phyloP scores from a whole-genome alignment of 805 yeast genomes.

The Starmerella geochares region DNA sequence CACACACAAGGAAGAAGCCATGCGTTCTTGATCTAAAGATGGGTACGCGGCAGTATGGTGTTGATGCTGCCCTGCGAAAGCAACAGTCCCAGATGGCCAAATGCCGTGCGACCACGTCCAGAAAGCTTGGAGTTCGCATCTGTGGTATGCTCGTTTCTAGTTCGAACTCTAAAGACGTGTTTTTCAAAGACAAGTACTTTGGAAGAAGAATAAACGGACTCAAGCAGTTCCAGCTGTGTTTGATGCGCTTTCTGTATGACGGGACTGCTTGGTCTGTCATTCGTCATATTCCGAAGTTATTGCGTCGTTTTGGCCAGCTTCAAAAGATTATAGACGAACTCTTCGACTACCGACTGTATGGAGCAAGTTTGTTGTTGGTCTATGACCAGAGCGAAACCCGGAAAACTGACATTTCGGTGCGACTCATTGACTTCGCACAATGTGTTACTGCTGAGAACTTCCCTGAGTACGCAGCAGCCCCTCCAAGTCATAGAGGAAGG shows the following conservation, averaged over 20 bases:
- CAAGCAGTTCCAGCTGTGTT: conserved; percentile 60
- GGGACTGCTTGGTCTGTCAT: conserved; percentile 55
- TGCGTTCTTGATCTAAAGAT: conserved; percentile 90
- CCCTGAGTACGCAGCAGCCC: conserved; percentile 43
- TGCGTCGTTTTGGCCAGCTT: conserved; percentile 51
- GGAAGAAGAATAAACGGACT: conserved; percentile 72
- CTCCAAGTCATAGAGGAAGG: conserved; percentile 54
- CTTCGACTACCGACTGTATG: conserved; percentile 77
- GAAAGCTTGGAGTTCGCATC: conserved; percentile 75
- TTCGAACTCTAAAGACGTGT: conserved; percentile 36
- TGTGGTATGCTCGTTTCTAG: conserved; percentile 93
- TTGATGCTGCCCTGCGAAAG: conserved; percentile 70
- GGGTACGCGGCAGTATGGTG: conserved; percentile 98
- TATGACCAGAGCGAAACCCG: conserved; percentile 53
- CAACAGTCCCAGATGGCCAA: conserved; percentile 69
- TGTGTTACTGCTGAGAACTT: conserved; percentile 60
- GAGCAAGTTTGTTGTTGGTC: conserved; percentile 78
- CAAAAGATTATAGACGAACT: conserved; percentile 45
- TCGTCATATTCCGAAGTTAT: conserved; percentile 55
- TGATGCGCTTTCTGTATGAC: conserved; percentile 71
- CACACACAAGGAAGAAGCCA: conserved; percentile 70
- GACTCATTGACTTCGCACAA: conserved; percentile 92
- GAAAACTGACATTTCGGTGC: conserved; percentile 29
- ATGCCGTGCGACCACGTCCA: conserved; percentile 71
- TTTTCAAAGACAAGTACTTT: conserved; percentile 79